A percentile compares a stretch with the other conserved stretches of the same genome.
Evolutionary conservation across 495 filamentous ascomycete species (phyloP).

Genomic region (Cenococcum geophilum): DNA sequence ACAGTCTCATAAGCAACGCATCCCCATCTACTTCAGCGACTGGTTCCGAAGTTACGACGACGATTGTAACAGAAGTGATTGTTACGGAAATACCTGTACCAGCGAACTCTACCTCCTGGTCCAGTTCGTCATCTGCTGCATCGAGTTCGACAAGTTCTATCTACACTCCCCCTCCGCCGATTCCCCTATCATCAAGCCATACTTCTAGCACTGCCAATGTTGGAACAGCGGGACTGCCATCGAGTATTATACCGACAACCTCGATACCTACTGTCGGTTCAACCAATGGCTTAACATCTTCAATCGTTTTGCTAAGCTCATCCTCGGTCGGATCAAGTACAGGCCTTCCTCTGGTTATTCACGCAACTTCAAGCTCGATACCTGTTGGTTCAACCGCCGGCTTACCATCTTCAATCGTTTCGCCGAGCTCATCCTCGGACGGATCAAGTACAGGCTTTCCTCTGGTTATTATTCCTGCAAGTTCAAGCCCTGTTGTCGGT

Average conservation of each 20-base stretch:
- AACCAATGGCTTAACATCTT: background rate
- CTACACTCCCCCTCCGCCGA: constrained; percentile 18
- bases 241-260: constrained; percentile 14
- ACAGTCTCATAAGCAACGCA: constrained; percentile 9
- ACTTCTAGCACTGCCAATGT: background rate
- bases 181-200: constrained; percentile 4
- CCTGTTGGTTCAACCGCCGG: constrained; percentile 12
- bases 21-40: background rate
- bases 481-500: background rate
- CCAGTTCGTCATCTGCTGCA: background rate
- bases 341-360: background rate
- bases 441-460: too few relatives aligned
- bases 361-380: constrained; percentile 2
- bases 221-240: constrained; percentile 12
- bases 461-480: too few relatives aligned
- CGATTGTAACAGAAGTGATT: constrained; percentile 10
- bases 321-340: too few relatives aligned
- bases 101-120: constrained; percentile 1
- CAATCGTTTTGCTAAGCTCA: constrained; percentile 5
- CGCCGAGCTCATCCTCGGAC: constrained; percentile 6
- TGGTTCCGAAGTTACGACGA: constrained; percentile 7
- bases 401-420: constrained; percentile 8
- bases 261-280: background rate
- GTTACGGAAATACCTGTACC: constrained; percentile 10
- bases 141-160: constrained; percentile 2